These are phyloP conservation scores for Linaria vulgaris DNA, from an alignment of 257 asterid genomes.

Conservation along the genomic window DNA sequence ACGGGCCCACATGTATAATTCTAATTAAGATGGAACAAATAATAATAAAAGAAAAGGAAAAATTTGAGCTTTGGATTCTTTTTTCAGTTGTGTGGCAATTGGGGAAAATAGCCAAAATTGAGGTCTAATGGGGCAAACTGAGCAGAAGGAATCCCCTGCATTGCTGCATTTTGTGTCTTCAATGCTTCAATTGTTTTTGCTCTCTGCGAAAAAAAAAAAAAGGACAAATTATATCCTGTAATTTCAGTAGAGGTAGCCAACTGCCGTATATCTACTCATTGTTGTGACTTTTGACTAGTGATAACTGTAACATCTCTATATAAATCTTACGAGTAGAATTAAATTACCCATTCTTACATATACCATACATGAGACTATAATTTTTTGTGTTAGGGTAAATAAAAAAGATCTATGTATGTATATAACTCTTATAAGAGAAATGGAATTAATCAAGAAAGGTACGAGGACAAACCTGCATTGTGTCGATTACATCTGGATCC, in stretches of 20 bases:
- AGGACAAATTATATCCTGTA: not conserved
- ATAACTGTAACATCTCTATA: too few species aligned
- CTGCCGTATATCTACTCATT: too few species aligned
- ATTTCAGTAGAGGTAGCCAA: too few species aligned
- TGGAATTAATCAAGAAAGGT: too few species aligned
- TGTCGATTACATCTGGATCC: conserved; percentile 45
- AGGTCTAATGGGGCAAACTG: conserved; percentile 30
- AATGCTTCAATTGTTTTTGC: conserved; percentile 59
- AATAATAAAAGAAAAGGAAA: not conserved
- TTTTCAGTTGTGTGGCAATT: conserved; percentile 34
- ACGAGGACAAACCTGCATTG: conserved; percentile 48
- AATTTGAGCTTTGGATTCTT: too few species aligned
- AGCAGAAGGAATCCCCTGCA: conserved; percentile 40
- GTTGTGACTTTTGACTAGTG: too few species aligned
- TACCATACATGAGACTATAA: too few species aligned
- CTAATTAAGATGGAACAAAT: conserved; percentile 20
- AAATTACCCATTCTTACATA: too few species aligned
- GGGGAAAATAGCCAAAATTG: conserved; percentile 31
- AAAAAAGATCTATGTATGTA: too few species aligned
- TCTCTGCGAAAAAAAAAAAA: conserved; percentile 41
- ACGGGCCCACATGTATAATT: conserved; percentile 26
- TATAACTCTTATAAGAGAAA: too few species aligned
- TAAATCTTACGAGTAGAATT: too few species aligned
- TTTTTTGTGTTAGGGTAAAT: too few species aligned
- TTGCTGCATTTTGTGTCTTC: conserved; percentile 41